Evolutionary conservation across 495 filamentous ascomycete species (phyloP).

Genomic region (Podospora comata): DNA sequence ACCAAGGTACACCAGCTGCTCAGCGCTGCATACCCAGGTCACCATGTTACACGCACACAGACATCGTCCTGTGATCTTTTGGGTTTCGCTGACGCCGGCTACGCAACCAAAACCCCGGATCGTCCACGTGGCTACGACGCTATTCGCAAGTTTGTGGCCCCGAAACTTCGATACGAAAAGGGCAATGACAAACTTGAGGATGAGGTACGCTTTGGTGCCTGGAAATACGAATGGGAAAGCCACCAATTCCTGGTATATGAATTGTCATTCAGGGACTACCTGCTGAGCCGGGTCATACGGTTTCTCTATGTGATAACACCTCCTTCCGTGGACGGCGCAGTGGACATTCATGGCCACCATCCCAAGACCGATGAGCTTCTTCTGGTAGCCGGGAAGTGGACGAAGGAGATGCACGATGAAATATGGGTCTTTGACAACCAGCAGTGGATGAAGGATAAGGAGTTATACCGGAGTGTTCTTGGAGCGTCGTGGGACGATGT

Average conservation of each 20-base stretch:
- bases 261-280: slow-evolving; percentile 37
- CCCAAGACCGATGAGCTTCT: slow-evolving; percentile 48
- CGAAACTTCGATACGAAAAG: neutral
- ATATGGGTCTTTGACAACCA: slow-evolving; percentile 56
- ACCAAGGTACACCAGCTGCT: neutral
- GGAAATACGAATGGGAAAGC: slow-evolving; percentile 40
- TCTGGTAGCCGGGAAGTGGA: slow-evolving; percentile 41
- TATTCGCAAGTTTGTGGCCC: slow-evolving; percentile 22
- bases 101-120: slow-evolving; percentile 20
- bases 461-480: slow-evolving; percentile 53
- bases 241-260: slow-evolving; percentile 44
- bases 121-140: slow-evolving; percentile 14
- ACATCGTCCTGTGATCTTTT: slow-evolving; percentile 19
- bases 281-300: slow-evolving; percentile 14
- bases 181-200: slow-evolving; percentile 10
- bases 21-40: neutral
- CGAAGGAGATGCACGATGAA: slow-evolving; percentile 49
- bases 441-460: slow-evolving; percentile 51
- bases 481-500: slow-evolving; percentile 57
- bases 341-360: slow-evolving; percentile 2
- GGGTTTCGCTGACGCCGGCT: slow-evolving; percentile 28
- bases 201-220: slow-evolving; percentile 18
- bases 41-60: neutral
- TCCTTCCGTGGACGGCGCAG: slow-evolving; percentile 13
- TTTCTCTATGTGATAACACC: slow-evolving; percentile 44